Conservation (phyloP, 2,329 filamentous ascomycete genomes). For the Diplodia intermedia region DNA sequence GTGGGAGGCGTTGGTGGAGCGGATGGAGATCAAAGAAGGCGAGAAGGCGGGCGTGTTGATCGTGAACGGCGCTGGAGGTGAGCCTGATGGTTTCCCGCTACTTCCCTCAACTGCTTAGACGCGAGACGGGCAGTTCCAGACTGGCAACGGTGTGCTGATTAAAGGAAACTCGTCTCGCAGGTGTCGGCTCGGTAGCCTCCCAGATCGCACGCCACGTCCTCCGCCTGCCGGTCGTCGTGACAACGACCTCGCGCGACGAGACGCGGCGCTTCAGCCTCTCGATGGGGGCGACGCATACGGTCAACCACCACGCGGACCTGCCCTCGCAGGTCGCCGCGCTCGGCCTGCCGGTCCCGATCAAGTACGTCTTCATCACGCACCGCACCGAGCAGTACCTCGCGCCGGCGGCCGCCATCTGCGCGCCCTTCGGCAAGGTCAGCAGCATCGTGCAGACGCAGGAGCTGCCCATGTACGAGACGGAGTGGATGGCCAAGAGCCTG, state of each 20-base stretch:
- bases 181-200: conserved; percentile 52
- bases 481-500: conserved; percentile 56
- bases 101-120: neutral
- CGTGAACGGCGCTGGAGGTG: conserved; percentile 55
- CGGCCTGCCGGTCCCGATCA: conserved; percentile 47
- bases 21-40: conserved; percentile 49
- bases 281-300: conserved; percentile 54
- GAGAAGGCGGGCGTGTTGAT: conserved; percentile 49
- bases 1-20: conserved; percentile 53
- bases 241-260: conserved; percentile 53
- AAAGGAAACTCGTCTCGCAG: neutral
- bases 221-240: conserved; percentile 52
- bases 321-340: conserved; percentile 48
- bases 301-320: conserved; percentile 53
- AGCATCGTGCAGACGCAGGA: conserved; percentile 55
- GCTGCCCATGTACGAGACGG: conserved; percentile 53
- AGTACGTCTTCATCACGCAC: conserved; percentile 54
- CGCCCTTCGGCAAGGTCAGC: conserved; percentile 55
- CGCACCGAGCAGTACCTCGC: conserved; percentile 52
- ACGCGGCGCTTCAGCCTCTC: conserved; percentile 49
- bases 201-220: conserved; percentile 54
- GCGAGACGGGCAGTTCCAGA: neutral
- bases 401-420: conserved; percentile 49
- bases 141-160: neutral
- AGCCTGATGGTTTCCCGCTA: neutral